Conservation (phyloP, 768 basidiomycete genomes). For the Suillus discolor region DNA sequence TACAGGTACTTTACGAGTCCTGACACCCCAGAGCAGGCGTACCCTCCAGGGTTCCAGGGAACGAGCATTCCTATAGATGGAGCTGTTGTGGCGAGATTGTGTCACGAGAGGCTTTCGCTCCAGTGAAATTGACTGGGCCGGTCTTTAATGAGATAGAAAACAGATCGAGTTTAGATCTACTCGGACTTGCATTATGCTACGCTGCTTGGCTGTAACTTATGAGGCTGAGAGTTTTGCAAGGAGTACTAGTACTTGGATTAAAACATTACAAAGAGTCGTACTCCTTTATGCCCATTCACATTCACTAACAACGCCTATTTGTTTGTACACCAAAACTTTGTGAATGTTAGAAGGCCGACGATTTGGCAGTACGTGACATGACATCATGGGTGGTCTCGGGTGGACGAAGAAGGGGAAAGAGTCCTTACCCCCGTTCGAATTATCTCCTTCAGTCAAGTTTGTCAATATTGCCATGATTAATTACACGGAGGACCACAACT, state of each 20-base stretch:
- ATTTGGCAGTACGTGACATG: no score
- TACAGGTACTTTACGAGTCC: slow-evolving; percentile 75
- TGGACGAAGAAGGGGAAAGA: no score
- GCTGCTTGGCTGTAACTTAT: not conserved
- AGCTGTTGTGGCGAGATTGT: slow-evolving; percentile 61
- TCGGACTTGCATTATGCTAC: not conserved
- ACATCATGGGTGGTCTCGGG: no score
- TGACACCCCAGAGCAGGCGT: slow-evolving; percentile 62
- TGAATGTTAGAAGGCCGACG: no score
- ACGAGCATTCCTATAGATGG: slow-evolving; percentile 86
- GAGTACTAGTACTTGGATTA: not conserved
- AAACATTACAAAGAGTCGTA: not conserved
- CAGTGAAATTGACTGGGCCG: not conserved
- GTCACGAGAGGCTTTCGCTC: slow-evolving; percentile 49
- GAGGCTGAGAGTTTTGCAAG: not conserved
- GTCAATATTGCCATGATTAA: no score
- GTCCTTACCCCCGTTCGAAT: no score
- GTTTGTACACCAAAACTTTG: no score
- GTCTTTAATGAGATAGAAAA: not conserved
- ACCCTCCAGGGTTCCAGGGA: slow-evolving; percentile 90
- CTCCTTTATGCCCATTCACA: not conserved
- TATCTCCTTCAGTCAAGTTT: no score
- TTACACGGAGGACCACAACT: no score
- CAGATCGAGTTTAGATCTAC: not conserved
- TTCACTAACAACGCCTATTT: not conserved